Conservation (phyloP, 1,284 basidiomycete species). For the Sporisorium sorghi region DNA sequence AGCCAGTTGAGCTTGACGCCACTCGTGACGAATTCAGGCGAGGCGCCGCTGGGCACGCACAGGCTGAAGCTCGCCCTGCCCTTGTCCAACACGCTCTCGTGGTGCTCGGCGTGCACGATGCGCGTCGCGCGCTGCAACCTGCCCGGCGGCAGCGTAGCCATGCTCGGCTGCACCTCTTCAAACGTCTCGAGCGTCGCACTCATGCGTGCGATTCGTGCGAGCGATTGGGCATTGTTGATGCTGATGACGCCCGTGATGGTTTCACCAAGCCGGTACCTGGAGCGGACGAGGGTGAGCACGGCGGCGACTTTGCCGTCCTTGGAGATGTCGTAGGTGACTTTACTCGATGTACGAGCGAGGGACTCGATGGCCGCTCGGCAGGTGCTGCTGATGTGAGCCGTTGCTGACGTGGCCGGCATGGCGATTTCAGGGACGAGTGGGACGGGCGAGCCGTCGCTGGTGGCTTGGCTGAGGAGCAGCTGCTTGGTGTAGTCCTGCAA, state of each 20-base stretch:
- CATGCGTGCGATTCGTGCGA: constrained; percentile 58
- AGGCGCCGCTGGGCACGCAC: constrained; percentile 60
- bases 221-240: constrained; percentile 52
- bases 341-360: constrained; percentile 85
- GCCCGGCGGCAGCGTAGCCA: constrained; percentile 54
- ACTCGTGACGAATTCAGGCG: constrained; percentile 64
- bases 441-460: constrained; percentile 6
- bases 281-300: constrained; percentile 62
- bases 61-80: constrained; percentile 56
- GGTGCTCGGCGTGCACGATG: constrained; percentile 60
- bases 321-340: constrained; percentile 71
- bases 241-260: constrained; percentile 61
- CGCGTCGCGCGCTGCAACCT: constrained; percentile 51
- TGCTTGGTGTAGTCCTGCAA: constrained; percentile 31
- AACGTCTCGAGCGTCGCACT: constrained; percentile 64
- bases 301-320: constrained; percentile 67
- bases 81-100: constrained; percentile 61
- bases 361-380: constrained; percentile 92
- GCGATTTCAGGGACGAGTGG: constrained; percentile 16
- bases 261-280: constrained; percentile 66
- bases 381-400: constrained; percentile 56
- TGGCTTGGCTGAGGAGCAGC: constrained; percentile 15
- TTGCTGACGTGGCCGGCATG: background rate
- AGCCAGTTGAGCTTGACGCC: constrained; percentile 64
- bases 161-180: constrained; percentile 60